These are phyloP conservation scores for Beauveria sp. DNA, from an alignment of 2,329 filamentous ascomycete species.

Conservation along the genomic window DNA sequence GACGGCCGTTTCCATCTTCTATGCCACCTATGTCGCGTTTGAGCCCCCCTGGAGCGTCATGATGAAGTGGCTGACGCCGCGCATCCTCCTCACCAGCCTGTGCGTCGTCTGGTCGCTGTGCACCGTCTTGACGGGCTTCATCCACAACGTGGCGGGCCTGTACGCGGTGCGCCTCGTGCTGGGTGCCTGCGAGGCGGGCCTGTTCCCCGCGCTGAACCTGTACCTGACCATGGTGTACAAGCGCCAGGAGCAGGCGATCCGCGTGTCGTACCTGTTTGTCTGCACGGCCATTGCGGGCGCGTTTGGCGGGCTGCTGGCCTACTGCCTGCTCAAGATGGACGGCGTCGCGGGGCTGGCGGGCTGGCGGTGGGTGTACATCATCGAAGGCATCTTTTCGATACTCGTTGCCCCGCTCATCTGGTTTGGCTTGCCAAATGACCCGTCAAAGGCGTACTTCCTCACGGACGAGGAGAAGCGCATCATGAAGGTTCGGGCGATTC, in stretches of 20 bases:
- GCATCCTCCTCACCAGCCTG: constrained; percentile 21
- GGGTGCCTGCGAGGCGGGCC: constrained; percentile 19
- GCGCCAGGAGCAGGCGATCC: constrained; percentile 43
- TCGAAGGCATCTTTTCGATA: constrained; percentile 39
- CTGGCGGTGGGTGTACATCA: constrained; percentile 44
- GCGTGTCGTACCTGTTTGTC: constrained; percentile 40
- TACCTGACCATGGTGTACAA: constrained; percentile 27
- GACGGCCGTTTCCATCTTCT: constrained; percentile 26
- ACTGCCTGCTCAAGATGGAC: constrained; percentile 39
- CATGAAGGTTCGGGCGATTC: constrained; percentile 39
- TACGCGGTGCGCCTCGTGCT: constrained; percentile 19
- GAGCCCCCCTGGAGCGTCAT: constrained; percentile 25
- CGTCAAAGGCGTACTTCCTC: constrained; percentile 39
- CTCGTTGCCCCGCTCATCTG: constrained; percentile 34
- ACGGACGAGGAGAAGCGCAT: constrained; percentile 39
- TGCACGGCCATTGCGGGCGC: constrained; percentile 42
- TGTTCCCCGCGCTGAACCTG: constrained; percentile 20
- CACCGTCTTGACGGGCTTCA: constrained; percentile 22
- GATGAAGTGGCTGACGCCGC: constrained; percentile 25
- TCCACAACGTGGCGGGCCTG: constrained; percentile 21
- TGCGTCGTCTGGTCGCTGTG: constrained; percentile 22
- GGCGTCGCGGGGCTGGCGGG: constrained; percentile 34
- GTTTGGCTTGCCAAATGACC: constrained; percentile 40
- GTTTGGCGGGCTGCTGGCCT: constrained; percentile 36
- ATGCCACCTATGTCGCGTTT: constrained; percentile 24